phyloP scores from a whole-genome alignment of 1,284 basidiomycete species.

The Irpex sp. region DNA sequence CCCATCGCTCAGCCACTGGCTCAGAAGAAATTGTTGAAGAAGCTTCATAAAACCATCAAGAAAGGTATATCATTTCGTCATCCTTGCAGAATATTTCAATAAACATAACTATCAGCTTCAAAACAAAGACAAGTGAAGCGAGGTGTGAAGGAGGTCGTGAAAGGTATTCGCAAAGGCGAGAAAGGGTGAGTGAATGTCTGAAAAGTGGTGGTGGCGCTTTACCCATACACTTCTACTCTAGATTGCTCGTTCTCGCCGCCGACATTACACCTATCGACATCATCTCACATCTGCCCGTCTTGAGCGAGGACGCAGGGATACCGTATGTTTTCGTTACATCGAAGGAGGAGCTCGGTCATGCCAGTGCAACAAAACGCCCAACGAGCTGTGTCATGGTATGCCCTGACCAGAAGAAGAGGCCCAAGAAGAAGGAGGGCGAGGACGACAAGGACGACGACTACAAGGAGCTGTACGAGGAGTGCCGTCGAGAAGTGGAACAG shows the following conservation, averaged over 20 bases:
- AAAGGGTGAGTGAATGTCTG: slow-evolving; percentile 63
- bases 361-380: slow-evolving; percentile 95
- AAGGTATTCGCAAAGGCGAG: slow-evolving; percentile 92
- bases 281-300: slow-evolving; percentile 91
- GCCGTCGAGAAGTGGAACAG: slow-evolving; percentile 79
- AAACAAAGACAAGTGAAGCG: slow-evolving; percentile 91
- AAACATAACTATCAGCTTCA: slow-evolving; percentile 50
- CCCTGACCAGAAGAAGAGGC: slow-evolving; percentile 69
- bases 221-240: slow-evolving; percentile 25
- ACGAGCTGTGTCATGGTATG: slow-evolving; percentile 97
- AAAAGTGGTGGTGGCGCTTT: background rate
- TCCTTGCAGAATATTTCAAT: too few species aligned
- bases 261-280: slow-evolving; percentile 99
- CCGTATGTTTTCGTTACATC: slow-evolving; percentile 88
- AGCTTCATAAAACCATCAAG: slow-evolving; percentile 89
- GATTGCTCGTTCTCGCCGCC: slow-evolving; percentile 88
- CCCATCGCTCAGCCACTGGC: slow-evolving; percentile 89
- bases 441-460: slow-evolving; percentile 77
- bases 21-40: slow-evolving; percentile 87
- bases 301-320: slow-evolving; percentile 92
- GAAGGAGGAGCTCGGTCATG: slow-evolving; percentile 93
- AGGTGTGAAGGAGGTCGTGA: slow-evolving; percentile 95
- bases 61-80: slow-evolving; percentile 49
- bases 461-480: slow-evolving; percentile 78
- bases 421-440: slow-evolving; percentile 58